These are phyloP conservation scores for Nakazawaea wyomingensis DNA, from an alignment of 805 yeast genomes.

Conservation along the genomic window DNA sequence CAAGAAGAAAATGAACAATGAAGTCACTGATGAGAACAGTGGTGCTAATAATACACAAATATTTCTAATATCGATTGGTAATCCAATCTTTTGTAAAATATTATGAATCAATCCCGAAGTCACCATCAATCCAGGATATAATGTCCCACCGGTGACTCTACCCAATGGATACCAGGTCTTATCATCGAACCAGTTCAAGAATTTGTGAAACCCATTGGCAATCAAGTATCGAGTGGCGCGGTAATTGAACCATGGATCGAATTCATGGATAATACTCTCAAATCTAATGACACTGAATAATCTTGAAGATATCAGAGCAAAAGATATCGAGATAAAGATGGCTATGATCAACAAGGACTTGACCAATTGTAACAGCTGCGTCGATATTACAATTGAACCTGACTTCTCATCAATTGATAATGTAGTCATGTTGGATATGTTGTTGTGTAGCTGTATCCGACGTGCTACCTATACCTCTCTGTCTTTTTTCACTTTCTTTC, in stretches of 20 bases:
- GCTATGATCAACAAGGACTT: conserved; percentile 50
- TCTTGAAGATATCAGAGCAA: conserved; percentile 89
- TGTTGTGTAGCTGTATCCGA: too few species aligned
- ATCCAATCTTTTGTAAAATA: conserved; percentile 52
- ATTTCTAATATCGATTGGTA: conserved; percentile 93
- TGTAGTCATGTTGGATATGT: conserved; percentile 12
- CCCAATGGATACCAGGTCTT: conserved; percentile 99
- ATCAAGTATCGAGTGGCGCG: conserved; percentile 94
- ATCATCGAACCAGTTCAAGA: conserved; percentile 97
- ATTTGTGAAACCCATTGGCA: conserved; percentile 77
- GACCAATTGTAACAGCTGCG: conserved; percentile 16
- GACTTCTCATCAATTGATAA: conserved; percentile 5
- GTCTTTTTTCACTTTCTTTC: too few species aligned
- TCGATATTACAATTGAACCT: conserved; percentile 11
- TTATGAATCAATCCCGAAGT: conserved; percentile 91
- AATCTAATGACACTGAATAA: conserved; percentile 94
- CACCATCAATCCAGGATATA: conserved; percentile 98
- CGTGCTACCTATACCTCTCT: too few species aligned
- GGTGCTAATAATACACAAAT: conserved; percentile 96
- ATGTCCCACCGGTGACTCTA: conserved; percentile 97
- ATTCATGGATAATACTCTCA: conserved; percentile 96
- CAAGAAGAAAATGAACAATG: conserved; percentile 80
- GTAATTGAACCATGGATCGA: conserved; percentile 95
- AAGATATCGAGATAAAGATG: conserved; percentile 73
- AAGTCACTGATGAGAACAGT: conserved; percentile 89